phyloP scores from a whole-genome alignment of 495 filamentous ascomycete species.

The Penicillium ucsense region DNA sequence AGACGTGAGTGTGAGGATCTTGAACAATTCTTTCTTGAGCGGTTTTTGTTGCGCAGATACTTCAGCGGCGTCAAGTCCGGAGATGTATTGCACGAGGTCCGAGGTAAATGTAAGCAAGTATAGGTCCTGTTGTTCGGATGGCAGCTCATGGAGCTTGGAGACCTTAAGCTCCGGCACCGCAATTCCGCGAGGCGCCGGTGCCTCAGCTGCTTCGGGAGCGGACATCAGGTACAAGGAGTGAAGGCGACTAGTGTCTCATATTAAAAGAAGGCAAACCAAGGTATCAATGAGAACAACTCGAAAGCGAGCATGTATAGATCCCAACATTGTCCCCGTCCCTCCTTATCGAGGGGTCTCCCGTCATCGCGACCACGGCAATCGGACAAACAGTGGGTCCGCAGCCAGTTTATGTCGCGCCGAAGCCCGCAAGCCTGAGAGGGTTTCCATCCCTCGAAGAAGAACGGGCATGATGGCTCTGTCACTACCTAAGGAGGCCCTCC shows the following conservation, averaged over 20 bases:
- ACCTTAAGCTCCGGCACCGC: slow-evolving; percentile 64
- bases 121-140: slow-evolving; percentile 91
- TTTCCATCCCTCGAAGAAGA: too few relatives aligned
- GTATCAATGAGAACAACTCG: not conserved
- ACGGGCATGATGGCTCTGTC: slow-evolving; percentile 8
- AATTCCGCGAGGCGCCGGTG: slow-evolving; percentile 22
- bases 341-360: slow-evolving; percentile 22
- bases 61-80: slow-evolving; percentile 60
- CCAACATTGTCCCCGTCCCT: slow-evolving; percentile 5
- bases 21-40: slow-evolving; percentile 82
- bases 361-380: slow-evolving; percentile 17
- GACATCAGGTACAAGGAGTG: slow-evolving; percentile 25
- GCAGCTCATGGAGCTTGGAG: slow-evolving; percentile 75
- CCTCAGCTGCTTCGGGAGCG: slow-evolving; percentile 23
- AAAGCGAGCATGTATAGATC: slow-evolving; percentile 1
- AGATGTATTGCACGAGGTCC: slow-evolving; percentile 71
- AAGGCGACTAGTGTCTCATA: slow-evolving; percentile 18
- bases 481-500: not conserved
- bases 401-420: not conserved
- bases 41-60: slow-evolving; percentile 80
- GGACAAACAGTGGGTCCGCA: slow-evolving; percentile 31
- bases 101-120: slow-evolving; percentile 85
- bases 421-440: too few relatives aligned
- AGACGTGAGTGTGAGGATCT: slow-evolving; percentile 76
- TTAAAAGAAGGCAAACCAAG: slow-evolving; percentile 2